Evolutionary conservation across 148 eudicot species (phyloP), one percentile per base, ranked within the genome.

Genomic region (Pharnaceum exiguum): DNA sequence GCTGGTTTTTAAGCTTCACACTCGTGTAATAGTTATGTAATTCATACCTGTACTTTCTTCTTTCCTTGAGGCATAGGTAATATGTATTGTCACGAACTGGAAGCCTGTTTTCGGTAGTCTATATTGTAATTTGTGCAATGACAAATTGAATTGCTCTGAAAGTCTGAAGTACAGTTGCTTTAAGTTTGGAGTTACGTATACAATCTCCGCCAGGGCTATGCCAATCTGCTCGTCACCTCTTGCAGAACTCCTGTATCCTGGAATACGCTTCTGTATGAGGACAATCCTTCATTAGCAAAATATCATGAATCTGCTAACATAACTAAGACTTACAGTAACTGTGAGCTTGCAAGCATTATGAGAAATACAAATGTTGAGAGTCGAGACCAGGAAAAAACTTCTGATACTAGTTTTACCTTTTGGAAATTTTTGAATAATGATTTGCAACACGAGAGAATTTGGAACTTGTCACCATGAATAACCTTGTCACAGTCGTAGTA

Each of bases 401-500:
- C 31, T 35, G 12, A 7, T 5, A 7, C 48, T 16, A 26, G 8
- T 27, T 12, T 16, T 72, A 87, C 97, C 89, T 84, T 77, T 66
- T 86, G 95, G 25, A 87, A 54, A 44, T 44, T 87, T 78, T 90
- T 62, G 37, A 90, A 90, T 62, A 90, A 66, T 33, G 77, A 40
- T 90, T 87, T 0, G 97, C 97, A 18, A 90, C 82, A 57, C 4
- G 74, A 74, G 15, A 90, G 85, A 37, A 85, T 82, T 24, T 67
- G 77, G n/a, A n/a, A n/a, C 72, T 90, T 84, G 32, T 90, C 91
- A 2, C 89, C 91, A 5, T 95, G 67, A 62, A 90, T 87, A 7
- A 90, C 68, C 51, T 80, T 78, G 52, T 90, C 95, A 25, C 86
- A 90, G 62, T 90, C 97, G 22, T 55, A 90, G 79, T 79, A 90